Percentiles rank a stretch among this genome's conserved stretches.
phyloP scores from a whole-genome alignment of 129 eudicot species.

The sunflower (Helianthus annuus) region HanXRQr2.0-SUNRISE NC_035435.2:147107016-147107515 shows the following conservation, averaged over 20 bases:
- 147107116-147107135: too few species aligned
- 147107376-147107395: slow-evolving; percentile 48
- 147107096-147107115: too few species aligned
- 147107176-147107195: slow-evolving; percentile 73
- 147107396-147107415: slow-evolving; percentile 46
- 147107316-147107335: slow-evolving; percentile 83
- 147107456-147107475: slow-evolving; percentile 27
- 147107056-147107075: too few species aligned
- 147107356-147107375: slow-evolving; percentile 25
- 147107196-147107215: too few species aligned
- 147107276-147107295: slow-evolving; percentile 64
- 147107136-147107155: slow-evolving; percentile 71
- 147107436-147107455: slow-evolving; percentile 57
- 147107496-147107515: slow-evolving; percentile 14
- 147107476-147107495: not conserved
- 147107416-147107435: slow-evolving; percentile 48
- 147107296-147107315: slow-evolving; percentile 71
- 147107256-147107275: too few species aligned
- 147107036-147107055: too few species aligned
- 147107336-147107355: slow-evolving; percentile 46
- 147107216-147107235: too few species aligned
- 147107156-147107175: slow-evolving; percentile 70
- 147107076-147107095: too few species aligned
- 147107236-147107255: too few species aligned
- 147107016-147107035: too few species aligned